Base-by-base conservation (phyloP, 306 rosid species). In the Inga oerstediana region DNA sequence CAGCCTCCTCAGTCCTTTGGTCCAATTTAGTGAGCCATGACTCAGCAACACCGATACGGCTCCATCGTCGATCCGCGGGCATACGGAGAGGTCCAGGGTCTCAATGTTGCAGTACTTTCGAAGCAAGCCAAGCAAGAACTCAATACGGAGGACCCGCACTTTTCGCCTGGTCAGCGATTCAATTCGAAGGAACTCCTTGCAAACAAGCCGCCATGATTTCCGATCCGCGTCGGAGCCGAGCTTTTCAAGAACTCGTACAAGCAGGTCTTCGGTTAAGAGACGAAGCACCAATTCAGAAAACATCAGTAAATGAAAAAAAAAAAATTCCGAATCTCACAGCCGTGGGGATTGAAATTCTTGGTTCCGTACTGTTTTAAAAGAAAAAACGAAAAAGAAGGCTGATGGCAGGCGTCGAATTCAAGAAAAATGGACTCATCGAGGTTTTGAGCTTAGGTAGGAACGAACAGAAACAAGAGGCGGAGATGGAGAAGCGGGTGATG, bases 121-220 rank as follows among this genome's bases (percentile, higher is more conserved):
- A 20, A 91, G 83, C 72, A 89, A 46, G 0, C 58, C 64, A 3
- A 75, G 59, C 5, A 91, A 15, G 45, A 91, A 91, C 84, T 91
- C 93, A 8, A 88, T 44, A 24, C 90, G 93, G 79, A 88, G 90
- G 77, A 91, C 70, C 80, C 88, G 87, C 16, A 91, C 48, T 4
- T 44, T 69, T 24, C 46, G 83, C 17, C 95, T 81, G 52, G 84
- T 84, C 2, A 56, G 9, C 3, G 64, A 76, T 77, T 91, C 95
- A 22, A 86, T 80, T 72, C 90, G 91, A 59, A 48, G 71, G 72
- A 91, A 88, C 16, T 89, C 91, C 84, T 85, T 91, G 88, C 95
- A 89, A 3, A 89, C 93, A 6, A 85, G 81, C 0, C 95, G 81
- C 83, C 89, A 91, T 8, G 89, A 46, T 77, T 85, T 91, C 22